These are phyloP conservation scores for Colletotrichum sp. DNA, from an alignment of 2,329 filamentous ascomycete species.

Conservation along the genomic window DNA sequence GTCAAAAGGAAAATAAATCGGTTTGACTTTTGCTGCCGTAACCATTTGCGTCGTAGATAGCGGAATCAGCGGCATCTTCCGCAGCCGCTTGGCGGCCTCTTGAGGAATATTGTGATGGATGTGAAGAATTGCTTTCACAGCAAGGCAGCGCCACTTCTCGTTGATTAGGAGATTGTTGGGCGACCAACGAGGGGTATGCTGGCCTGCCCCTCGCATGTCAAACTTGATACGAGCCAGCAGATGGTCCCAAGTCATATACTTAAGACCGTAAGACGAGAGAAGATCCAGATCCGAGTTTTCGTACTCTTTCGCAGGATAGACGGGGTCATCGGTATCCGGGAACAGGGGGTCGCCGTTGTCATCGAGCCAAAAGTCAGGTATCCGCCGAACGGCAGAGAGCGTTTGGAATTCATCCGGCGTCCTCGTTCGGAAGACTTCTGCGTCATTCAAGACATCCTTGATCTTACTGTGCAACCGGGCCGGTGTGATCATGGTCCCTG, in stretches of 20 bases:
- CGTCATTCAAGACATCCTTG: background rate
- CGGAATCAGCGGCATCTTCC: background rate
- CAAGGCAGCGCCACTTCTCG: background rate
- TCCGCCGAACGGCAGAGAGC: background rate
- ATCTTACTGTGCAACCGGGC: background rate
- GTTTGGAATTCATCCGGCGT: background rate
- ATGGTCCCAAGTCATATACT: background rate
- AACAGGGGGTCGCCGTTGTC: background rate
- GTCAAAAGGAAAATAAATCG: background rate
- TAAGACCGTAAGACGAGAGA: background rate
- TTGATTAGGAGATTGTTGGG: background rate
- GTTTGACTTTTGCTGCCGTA: background rate
- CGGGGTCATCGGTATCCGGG: background rate
- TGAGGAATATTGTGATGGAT: background rate
- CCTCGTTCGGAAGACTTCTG: background rate
- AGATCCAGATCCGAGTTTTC: background rate
- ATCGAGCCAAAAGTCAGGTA: background rate
- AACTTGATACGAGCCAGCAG: background rate
- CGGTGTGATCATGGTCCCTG: background rate
- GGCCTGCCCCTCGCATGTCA: background rate
- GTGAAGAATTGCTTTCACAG: background rate
- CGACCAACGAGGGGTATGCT: background rate
- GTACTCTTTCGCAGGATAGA: background rate
- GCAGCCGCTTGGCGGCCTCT: background rate
- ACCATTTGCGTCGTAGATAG: background rate